Conservation (phyloP, 306 rosid genomes). For the Alnus glutinosa region DNA sequence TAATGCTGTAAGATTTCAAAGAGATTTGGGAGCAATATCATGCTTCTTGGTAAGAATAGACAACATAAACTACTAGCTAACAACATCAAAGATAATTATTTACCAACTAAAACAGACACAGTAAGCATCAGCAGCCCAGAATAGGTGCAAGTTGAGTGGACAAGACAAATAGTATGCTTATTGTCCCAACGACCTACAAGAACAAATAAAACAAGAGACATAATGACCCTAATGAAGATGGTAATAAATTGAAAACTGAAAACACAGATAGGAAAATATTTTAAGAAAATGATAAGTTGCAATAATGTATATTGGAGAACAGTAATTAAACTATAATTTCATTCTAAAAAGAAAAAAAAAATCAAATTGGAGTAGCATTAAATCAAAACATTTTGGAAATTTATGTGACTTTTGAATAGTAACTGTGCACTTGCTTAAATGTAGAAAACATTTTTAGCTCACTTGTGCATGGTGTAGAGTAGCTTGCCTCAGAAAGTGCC, state of each 20-base stretch:
- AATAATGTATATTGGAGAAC: conserved; percentile 5
- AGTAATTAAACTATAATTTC: conserved; percentile 10
- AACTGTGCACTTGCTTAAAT: conserved; percentile 49
- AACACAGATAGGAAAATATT: conserved; percentile 6
- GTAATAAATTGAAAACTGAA: conserved; percentile 30
- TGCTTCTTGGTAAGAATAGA: neutral
- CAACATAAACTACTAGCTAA: conserved; percentile 9
- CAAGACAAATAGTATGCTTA: conserved; percentile 73
- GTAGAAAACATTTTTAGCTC: conserved; percentile 78
- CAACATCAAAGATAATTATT: conserved; percentile 18
- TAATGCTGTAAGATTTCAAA: neutral
- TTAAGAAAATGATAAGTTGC: conserved; percentile 13
- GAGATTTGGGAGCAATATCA: neutral
- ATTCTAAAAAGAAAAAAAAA: conserved; percentile 16
- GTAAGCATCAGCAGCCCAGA: conserved; percentile 72
- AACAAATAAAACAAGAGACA: conserved; percentile 34
- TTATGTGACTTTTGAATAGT: conserved; percentile 24
- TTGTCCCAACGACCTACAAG: conserved; percentile 76
- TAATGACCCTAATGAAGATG: conserved; percentile 16
- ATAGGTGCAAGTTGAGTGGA: conserved; percentile 95
- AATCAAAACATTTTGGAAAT: conserved; percentile 26
- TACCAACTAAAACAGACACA: conserved; percentile 85
- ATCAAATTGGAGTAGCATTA: conserved; percentile 1
- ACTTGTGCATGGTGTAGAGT: conserved; percentile 88
- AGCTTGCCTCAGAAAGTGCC: conserved; percentile 99